Evolutionary conservation across 768 basidiomycete genomes (phyloP), one percentile per base, ranked within the genome.

Genomic region (Tylopilus subfusipes): DNA sequence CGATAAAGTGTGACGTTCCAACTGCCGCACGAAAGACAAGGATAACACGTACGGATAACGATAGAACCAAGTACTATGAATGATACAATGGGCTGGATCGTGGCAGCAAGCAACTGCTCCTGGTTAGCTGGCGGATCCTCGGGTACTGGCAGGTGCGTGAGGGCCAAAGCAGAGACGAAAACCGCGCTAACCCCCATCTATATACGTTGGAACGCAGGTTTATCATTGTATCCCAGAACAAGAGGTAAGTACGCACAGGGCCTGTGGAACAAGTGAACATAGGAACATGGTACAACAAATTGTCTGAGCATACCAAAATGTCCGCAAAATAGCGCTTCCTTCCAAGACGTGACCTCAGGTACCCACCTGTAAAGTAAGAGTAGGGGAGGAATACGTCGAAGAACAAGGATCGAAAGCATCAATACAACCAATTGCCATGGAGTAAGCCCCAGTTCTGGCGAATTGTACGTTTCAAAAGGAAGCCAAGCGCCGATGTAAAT

Each of bases 131-230:
- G 88, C 0, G 90, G 88, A 50, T 72, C 66, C 2, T 74, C 68
- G 1, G 87, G 83, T 11, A 61, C 64, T 6, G 86, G 82, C 0
- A 94, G 75, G 48, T 78, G 80, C 22, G 78, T 78, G 10, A 84
- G 67, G 4, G 92, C 90, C 25, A 93, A 70, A 0, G 83, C 85
- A 11, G 88, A 84, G 52, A 98, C 86, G 68, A 98, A 99, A 42
- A 98, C 76, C 7, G 96, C 88, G 0, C 88, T 85, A 22, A 97
- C 93, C 48, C 95, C 95, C 90, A 97, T 94, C 78, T 93, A 70
- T 7, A 56, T 54, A 52, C 1, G 24, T n/a, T n/a, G 14, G 13
- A 45, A 34, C 12, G 38, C 44, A 16, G 5, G 6, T 34, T 50
- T 39, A 46, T 49, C 22, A 13, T 29, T 1, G 16, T 18, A 27